phyloP scores from a whole-genome alignment of 2,329 filamentous ascomycete genomes.

The Daldinia eschscholtzii region DNA sequence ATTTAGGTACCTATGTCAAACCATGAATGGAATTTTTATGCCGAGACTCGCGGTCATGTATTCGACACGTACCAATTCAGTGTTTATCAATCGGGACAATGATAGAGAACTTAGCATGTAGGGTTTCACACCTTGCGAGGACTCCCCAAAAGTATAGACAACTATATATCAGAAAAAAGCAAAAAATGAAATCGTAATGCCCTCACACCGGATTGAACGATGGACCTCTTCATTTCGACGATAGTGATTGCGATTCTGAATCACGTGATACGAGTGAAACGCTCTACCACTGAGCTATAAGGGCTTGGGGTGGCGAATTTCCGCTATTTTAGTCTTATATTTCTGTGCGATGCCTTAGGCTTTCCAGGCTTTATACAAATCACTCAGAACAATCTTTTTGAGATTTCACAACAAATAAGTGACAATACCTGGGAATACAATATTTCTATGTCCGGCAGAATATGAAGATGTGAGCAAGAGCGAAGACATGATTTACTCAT shows the following conservation, averaged over 20 bases:
- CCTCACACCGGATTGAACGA: conserved; percentile 44
- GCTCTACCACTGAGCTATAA: conserved; percentile 43
- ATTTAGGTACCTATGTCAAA: too few species aligned
- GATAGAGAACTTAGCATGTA: too few species aligned
- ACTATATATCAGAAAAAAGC: background rate
- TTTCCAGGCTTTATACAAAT: background rate
- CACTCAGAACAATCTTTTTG: background rate
- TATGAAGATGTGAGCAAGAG: background rate
- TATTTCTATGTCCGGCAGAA: background rate
- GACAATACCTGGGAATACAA: background rate
- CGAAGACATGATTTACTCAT: background rate
- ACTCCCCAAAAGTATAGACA: conserved; percentile 15
- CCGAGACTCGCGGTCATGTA: background rate
- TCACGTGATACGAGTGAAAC: conserved; percentile 18
- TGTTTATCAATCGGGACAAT: too few species aligned
- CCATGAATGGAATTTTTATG: background rate
- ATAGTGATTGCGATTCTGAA: background rate
- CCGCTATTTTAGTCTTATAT: conserved; percentile 7
- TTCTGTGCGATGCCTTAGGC: background rate
- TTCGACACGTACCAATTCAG: background rate
- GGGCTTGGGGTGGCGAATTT: conserved; percentile 12
- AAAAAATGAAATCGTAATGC: conserved; percentile 20
- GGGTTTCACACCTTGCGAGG: background rate
- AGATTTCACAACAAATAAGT: background rate
- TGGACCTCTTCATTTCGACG: conserved; percentile 37